phyloP scores from a whole-genome alignment of 2,329 filamentous ascomycete genomes.

The Didymella pomorum region DNA sequence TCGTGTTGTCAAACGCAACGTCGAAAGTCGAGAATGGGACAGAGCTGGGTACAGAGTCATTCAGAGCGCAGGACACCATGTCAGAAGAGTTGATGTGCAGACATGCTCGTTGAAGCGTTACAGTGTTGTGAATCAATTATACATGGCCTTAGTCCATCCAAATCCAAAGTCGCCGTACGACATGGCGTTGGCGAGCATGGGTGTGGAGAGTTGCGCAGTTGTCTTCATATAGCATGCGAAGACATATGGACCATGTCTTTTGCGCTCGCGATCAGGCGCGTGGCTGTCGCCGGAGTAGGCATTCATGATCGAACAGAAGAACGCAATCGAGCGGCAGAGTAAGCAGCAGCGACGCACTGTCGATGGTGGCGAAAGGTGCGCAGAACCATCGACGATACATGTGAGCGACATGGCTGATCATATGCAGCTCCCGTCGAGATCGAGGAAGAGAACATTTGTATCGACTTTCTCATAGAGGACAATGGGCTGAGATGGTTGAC shows the following conservation, averaged over 20 bases:
- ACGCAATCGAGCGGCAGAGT: background rate
- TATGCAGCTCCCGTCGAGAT: background rate
- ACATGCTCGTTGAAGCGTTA: background rate
- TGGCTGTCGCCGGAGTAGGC: no score
- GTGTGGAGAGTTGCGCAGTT: background rate
- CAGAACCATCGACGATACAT: background rate
- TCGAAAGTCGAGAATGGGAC: background rate
- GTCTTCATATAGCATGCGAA: background rate
- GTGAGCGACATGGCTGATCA: background rate
- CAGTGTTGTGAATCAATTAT: background rate
- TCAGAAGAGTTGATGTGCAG: background rate
- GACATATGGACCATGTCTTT: background rate
- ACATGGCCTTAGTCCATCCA: background rate
- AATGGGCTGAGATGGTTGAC: background rate
- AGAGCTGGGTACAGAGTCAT: background rate
- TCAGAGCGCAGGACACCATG: background rate
- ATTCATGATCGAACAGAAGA: background rate
- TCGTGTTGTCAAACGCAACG: background rate
- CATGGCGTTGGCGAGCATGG: background rate
- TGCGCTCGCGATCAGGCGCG: background rate
- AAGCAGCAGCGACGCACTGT: background rate
- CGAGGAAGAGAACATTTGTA: background rate
- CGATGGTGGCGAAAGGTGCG: background rate
- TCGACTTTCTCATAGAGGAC: background rate
- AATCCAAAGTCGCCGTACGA: background rate